Evolutionary conservation across 163 green algal genomes (phyloP), one percentile per base, ranked within the genome.

Genomic region (Chlamydomonas reinhardtii): DNA sequence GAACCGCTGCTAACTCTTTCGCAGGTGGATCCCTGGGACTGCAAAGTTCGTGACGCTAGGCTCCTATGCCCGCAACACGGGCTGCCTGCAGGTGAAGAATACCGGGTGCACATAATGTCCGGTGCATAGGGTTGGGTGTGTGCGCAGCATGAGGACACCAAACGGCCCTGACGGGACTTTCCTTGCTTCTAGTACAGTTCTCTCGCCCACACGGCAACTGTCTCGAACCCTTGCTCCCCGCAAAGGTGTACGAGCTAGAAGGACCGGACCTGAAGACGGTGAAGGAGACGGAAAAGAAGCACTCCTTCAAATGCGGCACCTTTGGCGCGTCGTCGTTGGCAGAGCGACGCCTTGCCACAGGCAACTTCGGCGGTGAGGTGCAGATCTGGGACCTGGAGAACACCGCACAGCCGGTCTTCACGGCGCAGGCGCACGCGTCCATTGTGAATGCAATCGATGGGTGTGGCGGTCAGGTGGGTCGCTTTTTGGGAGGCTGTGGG

Each of bases 381-480:
- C 85, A 93, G 83, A 90, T 93, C 29, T 93, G 89, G 90, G 90
- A 93, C 80, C 80, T 93, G 14, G 90, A 93, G 52, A 75, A 82
- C 75, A 87, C 81, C 4, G 25, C 43, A 19, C 77, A 88, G 80
- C 90, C 90, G 8, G 43, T 96, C 16, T 96, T 92, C 79, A 85
- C 89, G 4, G 90, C 92, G 25, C 91, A 97, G 68, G 95, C 95
- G 24, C 96, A 99, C 85, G 90, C 89, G 0, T 94, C 91, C 14
- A 95, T 97, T 29, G 89, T 99, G 6, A 98, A 98, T 64, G 86
- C 80, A 5, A 92, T 98, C 25, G 96, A 99, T 68, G 95, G 94
- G 3, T 95, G 85, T 74, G 96, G 96, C 27, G 94, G 96, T 4
- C 86, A 96, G 91, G 93, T 95, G 69, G 34, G 88, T 4, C 32